phyloP scores from a whole-genome alignment of 257 asterid species.

The Scutellaria barbata region DNA sequence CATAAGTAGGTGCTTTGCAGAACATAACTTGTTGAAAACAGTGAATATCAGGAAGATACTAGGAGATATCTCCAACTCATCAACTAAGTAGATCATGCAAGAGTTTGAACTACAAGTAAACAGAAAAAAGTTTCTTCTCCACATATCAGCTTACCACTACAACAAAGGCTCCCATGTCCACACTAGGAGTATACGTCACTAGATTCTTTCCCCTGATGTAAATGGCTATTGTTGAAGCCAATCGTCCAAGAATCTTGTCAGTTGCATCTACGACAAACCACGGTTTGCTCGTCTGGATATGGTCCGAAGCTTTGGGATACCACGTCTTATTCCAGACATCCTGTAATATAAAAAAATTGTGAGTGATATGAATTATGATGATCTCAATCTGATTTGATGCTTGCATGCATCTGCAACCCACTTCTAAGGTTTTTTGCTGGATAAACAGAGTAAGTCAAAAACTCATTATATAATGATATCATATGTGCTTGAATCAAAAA shows the following conservation, averaged over 20 bases:
- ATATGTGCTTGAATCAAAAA: not conserved
- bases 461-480: not conserved
- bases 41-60: too few species aligned
- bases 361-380: conserved; percentile 10
- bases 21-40: too few species aligned
- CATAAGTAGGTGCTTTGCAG: too few species aligned
- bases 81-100: too few species aligned
- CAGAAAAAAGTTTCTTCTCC: not conserved
- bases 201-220: conserved; percentile 91
- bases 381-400: conserved; percentile 12
- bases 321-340: conserved; percentile 95
- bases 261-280: conserved; percentile 95
- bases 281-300: conserved; percentile 73
- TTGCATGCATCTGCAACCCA: not conserved
- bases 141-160: conserved; percentile 63
- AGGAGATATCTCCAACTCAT: too few species aligned
- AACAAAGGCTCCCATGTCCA: conserved; percentile 97
- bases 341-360: conserved; percentile 45
- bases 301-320: conserved; percentile 95
- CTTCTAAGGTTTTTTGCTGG: conserved; percentile 1
- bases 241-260: conserved; percentile 87
- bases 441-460: conserved; percentile 13
- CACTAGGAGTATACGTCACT: conserved; percentile 91
- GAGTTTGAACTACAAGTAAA: not conserved
- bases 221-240: conserved; percentile 91